Evolutionary conservation across 768 basidiomycete genomes (phyloP).

Genomic region (Hericium coralloides): DNA sequence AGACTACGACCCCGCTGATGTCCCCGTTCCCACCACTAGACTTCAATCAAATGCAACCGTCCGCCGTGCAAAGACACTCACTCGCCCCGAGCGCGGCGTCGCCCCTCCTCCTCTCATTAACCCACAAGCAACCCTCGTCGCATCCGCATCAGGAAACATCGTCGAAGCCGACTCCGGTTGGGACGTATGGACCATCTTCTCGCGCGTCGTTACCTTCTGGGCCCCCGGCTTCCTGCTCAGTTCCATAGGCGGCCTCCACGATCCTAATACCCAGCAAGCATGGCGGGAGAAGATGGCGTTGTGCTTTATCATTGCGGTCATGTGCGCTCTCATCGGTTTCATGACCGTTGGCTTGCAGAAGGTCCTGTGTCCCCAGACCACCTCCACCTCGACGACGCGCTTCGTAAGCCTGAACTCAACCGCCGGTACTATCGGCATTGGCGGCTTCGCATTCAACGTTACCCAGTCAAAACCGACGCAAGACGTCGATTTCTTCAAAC

Average conservation of each 20-base stretch:
- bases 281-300: conserved; percentile 98
- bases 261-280: conserved; percentile 71
- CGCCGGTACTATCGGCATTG: conserved; percentile 62
- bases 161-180: conserved; percentile 28
- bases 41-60: conserved; percentile 42
- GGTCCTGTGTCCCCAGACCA: conserved; percentile 74
- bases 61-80: conserved; percentile 91
- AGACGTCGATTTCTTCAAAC: conserved; percentile 47
- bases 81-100: conserved; percentile 89
- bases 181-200: conserved; percentile 76
- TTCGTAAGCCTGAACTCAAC: conserved; percentile 43
- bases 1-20: conserved; percentile 7
- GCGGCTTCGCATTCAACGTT: conserved; percentile 72
- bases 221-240: conserved; percentile 72
- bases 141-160: conserved; percentile 29
- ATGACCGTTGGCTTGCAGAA: conserved; percentile 90
- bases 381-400: conserved; percentile 32
- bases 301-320: conserved; percentile 73
- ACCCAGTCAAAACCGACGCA: conserved; percentile 36
- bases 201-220: conserved; percentile 81
- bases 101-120: conserved; percentile 93
- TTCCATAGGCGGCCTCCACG: conserved; percentile 72
- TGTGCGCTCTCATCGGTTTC: conserved; percentile 82
- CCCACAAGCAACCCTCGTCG: conserved; percentile 44
- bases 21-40: conserved; percentile 13